phyloP scores from a whole-genome alignment of 495 filamentous ascomycete species.

The Cairneyella variabilis region DNA sequence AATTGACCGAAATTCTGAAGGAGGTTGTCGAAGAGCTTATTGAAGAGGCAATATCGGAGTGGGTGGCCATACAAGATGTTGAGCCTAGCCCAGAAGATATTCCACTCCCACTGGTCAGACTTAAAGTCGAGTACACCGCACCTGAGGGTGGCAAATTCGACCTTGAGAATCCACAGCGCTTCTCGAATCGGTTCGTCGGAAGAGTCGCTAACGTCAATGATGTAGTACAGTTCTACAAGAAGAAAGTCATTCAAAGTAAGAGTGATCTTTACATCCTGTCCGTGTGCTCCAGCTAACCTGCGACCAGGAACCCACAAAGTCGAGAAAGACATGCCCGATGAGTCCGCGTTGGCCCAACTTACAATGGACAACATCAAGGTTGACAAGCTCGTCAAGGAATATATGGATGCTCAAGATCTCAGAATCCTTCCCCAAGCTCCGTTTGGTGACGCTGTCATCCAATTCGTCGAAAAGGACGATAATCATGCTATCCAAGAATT shows the following conservation, averaged over 20 bases:
- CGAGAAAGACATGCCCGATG: conserved; percentile 50
- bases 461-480: conserved; percentile 95
- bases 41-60: conserved; percentile 74
- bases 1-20: conserved; percentile 73
- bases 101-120: conserved; percentile 79
- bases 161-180: conserved; percentile 92
- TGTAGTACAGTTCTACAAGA: conserved; percentile 88
- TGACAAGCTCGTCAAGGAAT: conserved; percentile 81
- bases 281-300: neutral
- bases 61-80: conserved; percentile 67
- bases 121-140: conserved; percentile 87
- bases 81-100: conserved; percentile 49
- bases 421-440: conserved; percentile 87
- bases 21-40: conserved; percentile 80
- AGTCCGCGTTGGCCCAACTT: conserved; percentile 53
- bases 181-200: conserved; percentile 87
- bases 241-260: conserved; percentile 54
- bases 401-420: conserved; percentile 75
- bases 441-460: conserved; percentile 88
- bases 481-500: conserved; percentile 90
- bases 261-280: conserved; percentile 2
- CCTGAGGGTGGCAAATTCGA: conserved; percentile 85
- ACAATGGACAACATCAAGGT: conserved; percentile 77
- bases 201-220: conserved; percentile 93
- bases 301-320: conserved; percentile 24